A percentile compares a stretch with the other conserved stretches of the same genome.
Evolutionary conservation across 2,329 filamentous ascomycete species (phyloP).

Genomic region (Fusarium foetens): DNA sequence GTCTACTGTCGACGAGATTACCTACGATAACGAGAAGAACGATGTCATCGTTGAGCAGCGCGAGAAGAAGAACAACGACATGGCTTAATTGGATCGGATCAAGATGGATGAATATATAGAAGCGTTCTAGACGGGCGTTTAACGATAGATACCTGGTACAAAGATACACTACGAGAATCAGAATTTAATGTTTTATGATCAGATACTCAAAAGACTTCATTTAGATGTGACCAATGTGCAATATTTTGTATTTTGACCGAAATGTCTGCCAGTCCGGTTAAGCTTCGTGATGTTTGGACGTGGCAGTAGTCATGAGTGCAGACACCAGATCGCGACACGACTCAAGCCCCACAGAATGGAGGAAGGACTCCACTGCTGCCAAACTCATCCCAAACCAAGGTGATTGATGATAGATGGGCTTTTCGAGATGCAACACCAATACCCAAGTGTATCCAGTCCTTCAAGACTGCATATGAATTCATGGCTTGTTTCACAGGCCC

Average conservation of each 20-base stretch:
- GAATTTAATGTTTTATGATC: constrained; percentile 28
- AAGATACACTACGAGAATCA: not conserved
- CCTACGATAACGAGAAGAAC: constrained; percentile 15
- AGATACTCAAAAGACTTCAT: not conserved
- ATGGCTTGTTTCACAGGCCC: not conserved
- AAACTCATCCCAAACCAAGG: not conserved
- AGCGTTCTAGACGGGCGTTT: not conserved
- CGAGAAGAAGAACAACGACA: constrained; percentile 36
- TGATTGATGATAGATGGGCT: not conserved
- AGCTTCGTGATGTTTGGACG: not conserved
- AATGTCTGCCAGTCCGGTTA: not conserved
- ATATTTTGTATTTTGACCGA: accelerated
- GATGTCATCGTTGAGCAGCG: constrained; percentile 29
- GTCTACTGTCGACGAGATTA: not conserved
- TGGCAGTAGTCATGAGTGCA: not conserved
- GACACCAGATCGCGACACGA: not conserved
- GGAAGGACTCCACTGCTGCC: not conserved
- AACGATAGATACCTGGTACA: constrained; percentile 6
- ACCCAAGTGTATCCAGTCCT: no score
- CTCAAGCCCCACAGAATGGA: not conserved
- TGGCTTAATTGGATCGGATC: constrained; percentile 11
- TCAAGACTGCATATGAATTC: not conserved
- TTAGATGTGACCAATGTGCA: accelerated
- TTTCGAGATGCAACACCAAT: not conserved
- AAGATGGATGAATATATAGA: not conserved